phyloP scores from a whole-genome alignment of 106 monocot species.

The Dactylorhiza incarnata region DNA sequence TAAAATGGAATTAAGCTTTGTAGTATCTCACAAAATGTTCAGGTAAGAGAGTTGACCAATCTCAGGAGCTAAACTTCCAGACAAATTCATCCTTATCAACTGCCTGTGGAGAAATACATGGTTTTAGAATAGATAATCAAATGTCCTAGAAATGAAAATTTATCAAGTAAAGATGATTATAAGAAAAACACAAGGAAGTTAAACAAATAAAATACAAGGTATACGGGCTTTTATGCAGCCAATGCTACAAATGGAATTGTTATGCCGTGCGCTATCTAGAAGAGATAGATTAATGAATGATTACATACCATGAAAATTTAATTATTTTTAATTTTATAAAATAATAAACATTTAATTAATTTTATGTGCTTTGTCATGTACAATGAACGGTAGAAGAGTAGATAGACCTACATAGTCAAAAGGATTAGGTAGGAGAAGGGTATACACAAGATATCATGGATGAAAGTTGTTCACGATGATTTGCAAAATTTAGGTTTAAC shows the following conservation, averaged over 20 bases:
- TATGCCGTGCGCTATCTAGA: background rate
- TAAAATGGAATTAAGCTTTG: background rate
- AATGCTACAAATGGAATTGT: background rate
- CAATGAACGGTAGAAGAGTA: too few relatives aligned
- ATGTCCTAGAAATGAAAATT: background rate
- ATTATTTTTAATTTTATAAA: too few relatives aligned
- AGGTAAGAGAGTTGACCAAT: slow-evolving; percentile 64
- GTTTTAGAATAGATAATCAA: background rate
- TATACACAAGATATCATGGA: too few relatives aligned
- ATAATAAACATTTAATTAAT: too few relatives aligned
- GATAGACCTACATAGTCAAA: too few relatives aligned
- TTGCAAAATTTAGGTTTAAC: too few relatives aligned
- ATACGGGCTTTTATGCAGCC: background rate
- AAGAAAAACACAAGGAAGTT: background rate
- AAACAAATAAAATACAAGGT: background rate
- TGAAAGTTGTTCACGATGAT: too few relatives aligned
- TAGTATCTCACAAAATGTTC: slow-evolving; percentile 73
- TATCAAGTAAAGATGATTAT: background rate
- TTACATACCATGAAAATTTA: too few relatives aligned
- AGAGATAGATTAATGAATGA: too few relatives aligned
- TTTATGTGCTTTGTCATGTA: too few relatives aligned
- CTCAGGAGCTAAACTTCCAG: slow-evolving; percentile 83
- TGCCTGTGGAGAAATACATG: slow-evolving; percentile 39
- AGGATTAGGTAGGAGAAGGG: too few relatives aligned
- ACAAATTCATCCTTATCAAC: slow-evolving; percentile 69